A percentile compares a stretch with the other conserved stretches of the same genome.
These are phyloP conservation scores for Rostrohypoxylon terebratum DNA, from an alignment of 495 filamentous ascomycete genomes.

Conservation along the genomic window DNA sequence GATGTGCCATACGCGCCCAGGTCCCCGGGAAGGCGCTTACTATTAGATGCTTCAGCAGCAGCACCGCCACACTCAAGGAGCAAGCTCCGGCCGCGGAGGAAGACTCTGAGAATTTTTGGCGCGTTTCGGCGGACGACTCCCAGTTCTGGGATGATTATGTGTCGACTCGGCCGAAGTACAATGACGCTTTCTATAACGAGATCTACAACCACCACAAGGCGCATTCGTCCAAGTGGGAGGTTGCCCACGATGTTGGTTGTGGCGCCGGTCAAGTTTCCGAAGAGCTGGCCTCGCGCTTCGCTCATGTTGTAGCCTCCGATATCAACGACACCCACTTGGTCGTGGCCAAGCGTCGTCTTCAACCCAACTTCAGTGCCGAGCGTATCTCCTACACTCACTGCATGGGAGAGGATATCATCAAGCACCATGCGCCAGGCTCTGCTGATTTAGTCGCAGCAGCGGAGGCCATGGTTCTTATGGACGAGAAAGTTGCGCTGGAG, in stretches of 20 bases:
- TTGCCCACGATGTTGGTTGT: conserved; percentile 50
- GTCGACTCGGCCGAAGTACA: conserved; percentile 22
- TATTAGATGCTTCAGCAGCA: conserved; percentile 6
- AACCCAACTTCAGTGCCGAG: not conserved
- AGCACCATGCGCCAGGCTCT: conserved; percentile 24
- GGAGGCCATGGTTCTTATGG: conserved; percentile 48
- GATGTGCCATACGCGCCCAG: not conserved
- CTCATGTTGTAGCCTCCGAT: conserved; percentile 47
- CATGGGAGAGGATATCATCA: conserved; percentile 39
- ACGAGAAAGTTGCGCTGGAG: conserved; percentile 35
- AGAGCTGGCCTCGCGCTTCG: conserved; percentile 36
- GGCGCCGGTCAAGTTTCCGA: conserved; percentile 46
- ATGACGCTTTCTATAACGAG: conserved; percentile 37
- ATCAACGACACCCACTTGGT: conserved; percentile 32
- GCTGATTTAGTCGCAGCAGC: conserved; percentile 46
- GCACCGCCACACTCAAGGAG: conserved; percentile 1
- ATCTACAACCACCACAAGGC: conserved; percentile 46
- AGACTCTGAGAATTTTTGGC: conserved; percentile 27
- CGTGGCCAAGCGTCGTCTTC: conserved; percentile 33
- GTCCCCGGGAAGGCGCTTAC: not conserved
- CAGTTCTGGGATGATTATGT: conserved; percentile 28
- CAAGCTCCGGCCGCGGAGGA: not conserved
- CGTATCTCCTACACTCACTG: conserved; percentile 27
- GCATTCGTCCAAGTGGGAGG: conserved; percentile 25
- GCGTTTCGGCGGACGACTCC: conserved; percentile 12